Evolutionary conservation across 1,284 basidiomycete species (phyloP).

Genomic region (Malassezia sp.): DNA sequence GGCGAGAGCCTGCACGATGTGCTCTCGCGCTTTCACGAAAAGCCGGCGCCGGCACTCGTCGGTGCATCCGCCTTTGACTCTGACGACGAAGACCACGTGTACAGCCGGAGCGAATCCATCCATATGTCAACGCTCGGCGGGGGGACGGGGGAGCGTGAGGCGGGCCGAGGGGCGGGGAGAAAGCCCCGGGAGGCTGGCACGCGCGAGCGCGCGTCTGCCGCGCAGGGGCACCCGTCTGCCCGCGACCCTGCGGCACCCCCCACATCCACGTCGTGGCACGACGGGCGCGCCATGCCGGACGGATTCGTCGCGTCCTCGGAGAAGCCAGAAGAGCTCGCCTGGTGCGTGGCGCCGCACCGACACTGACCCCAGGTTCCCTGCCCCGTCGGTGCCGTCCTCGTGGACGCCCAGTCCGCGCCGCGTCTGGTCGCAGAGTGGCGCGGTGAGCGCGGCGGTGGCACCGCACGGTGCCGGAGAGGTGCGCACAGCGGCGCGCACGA

Average conservation of each 20-base stretch:
- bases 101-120: constrained; percentile 23
- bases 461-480: constrained; percentile 51
- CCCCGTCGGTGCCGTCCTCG: constrained; percentile 64
- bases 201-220: no score
- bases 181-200: no score
- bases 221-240: no score
- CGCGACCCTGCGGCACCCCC: not conserved
- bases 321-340: constrained; percentile 55
- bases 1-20: constrained; percentile 52
- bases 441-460: constrained; percentile 14
- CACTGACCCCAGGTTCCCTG: constrained; percentile 60
- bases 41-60: constrained; percentile 49
- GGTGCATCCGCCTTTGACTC: constrained; percentile 71
- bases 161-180: no score
- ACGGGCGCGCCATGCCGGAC: constrained; percentile 61
- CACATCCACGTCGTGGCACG: constrained; percentile 53
- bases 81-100: constrained; percentile 26
- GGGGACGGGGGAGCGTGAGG: no score
- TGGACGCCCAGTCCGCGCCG: constrained; percentile 74
- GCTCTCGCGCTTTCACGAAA: constrained; percentile 47
- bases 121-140: constrained; percentile 12
- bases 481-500: not conserved
- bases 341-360: no score
- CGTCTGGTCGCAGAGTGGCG: constrained; percentile 55
- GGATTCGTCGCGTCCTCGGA: constrained; percentile 70